phyloP scores from a whole-genome alignment of 1,139 yeast species.

The Yamadazyma dendronema region DNA sequence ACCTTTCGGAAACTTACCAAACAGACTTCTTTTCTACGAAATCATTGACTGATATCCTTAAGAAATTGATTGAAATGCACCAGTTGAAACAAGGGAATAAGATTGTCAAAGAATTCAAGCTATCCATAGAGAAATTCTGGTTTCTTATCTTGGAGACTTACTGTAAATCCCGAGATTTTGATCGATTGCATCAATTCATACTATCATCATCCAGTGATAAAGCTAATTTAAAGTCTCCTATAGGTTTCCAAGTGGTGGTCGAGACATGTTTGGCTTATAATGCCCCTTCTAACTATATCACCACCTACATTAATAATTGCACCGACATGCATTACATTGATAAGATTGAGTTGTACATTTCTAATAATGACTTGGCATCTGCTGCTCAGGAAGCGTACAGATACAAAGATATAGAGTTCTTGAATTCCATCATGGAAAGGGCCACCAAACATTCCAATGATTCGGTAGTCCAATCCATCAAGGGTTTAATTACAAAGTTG shows the following conservation, averaged over 20 bases:
- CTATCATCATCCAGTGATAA: slow-evolving; percentile 24
- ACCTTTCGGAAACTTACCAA: slow-evolving; percentile 53
- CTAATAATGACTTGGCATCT: slow-evolving; percentile 50
- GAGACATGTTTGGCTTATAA: slow-evolving; percentile 49
- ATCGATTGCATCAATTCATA: slow-evolving; percentile 52
- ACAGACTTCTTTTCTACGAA: slow-evolving; percentile 48
- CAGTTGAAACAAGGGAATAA: slow-evolving; percentile 60
- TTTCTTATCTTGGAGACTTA: slow-evolving; percentile 58
- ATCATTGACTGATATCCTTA: slow-evolving; percentile 57
- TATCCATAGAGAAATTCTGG: slow-evolving; percentile 65
- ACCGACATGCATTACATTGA: slow-evolving; percentile 33
- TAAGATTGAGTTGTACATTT: slow-evolving; percentile 49
- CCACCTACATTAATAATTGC: slow-evolving; percentile 36
- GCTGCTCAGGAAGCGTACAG: slow-evolving; percentile 64
- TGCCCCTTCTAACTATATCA: slow-evolving; percentile 41
- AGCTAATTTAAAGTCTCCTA: slow-evolving; percentile 56
- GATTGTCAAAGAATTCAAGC: slow-evolving; percentile 58
- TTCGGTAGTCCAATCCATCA: slow-evolving; percentile 21
- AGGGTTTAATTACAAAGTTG: slow-evolving; percentile 27
- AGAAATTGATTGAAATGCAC: slow-evolving; percentile 50
- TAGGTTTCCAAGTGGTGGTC: slow-evolving; percentile 70
- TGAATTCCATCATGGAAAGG: slow-evolving; percentile 32
- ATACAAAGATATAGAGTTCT: slow-evolving; percentile 48
- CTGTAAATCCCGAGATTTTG: slow-evolving; percentile 56
- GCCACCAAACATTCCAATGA: slow-evolving; percentile 21